Evolutionary conservation across 768 basidiomycete genomes (phyloP), one percentile per base, ranked within the genome.

Genomic region (Sistotremastrum suecicum): DNA sequence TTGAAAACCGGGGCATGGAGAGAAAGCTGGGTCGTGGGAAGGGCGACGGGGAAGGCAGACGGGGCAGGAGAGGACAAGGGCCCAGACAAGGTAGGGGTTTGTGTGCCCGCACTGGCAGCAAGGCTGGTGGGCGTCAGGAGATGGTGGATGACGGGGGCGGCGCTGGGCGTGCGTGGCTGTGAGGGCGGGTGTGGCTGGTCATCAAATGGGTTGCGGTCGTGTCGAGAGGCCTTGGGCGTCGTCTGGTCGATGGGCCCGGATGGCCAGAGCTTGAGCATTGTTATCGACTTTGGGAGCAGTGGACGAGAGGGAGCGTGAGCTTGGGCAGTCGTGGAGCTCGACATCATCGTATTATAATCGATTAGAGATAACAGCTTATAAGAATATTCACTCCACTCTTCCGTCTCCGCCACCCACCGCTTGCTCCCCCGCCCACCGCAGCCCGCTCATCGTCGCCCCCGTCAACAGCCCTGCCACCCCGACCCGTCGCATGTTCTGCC

Each of bases 1-100:
- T 78, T 75, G 67, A 87, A 85, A 59, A 78, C 74, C 60, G 87
- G 86, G 32, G 83, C 81, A 83, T 86, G 80, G 66, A 90, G 71
- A 52, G 87, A 80, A 60, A 88, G 75, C 29, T 55, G 59, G 41
- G 73, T 73, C 58, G 67, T 80, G 66, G 70, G 77, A 53, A 65
- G 63, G 43, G 69, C 67, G 47, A 70, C 66, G 53, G 69, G 64
- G 59, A 75, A 70, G 54, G 64, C 58, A 60, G 65, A 68, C 52
- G 66, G 60, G 47, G 53, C 50, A 20, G 20, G 20, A 20, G 20
- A 20, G 20, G 20, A 20, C 20, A 20, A 20, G 20, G 20, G 20
- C 20, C 20, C 20, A 20, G 20, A 20, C 20, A 20, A 20, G 20
- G 20, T 20, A 20, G 20, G 20, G 20, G 20, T 20, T 20, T 20